Evolutionary conservation across 352 stramenopile genomes (phyloP).

Genomic region (Pythium pyrilobum): DNA sequence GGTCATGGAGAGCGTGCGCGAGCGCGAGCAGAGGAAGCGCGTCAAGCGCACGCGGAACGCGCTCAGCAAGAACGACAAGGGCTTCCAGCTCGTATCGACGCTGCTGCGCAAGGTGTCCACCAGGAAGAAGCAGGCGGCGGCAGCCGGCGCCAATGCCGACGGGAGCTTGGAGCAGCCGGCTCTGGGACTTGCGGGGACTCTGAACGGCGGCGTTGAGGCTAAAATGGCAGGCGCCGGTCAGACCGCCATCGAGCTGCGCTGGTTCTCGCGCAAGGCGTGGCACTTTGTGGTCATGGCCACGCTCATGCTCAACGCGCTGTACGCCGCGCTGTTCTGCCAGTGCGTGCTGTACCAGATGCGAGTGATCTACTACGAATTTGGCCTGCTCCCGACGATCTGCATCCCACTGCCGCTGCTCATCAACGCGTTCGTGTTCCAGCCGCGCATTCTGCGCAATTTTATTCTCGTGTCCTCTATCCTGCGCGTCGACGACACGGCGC

Average conservation of each 20-base stretch:
- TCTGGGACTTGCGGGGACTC: no score
- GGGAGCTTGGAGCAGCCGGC: no score
- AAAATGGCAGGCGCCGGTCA: no score
- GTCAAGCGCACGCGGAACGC: constrained; percentile 5
- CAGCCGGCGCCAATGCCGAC: background rate
- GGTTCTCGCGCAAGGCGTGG: constrained; percentile 62
- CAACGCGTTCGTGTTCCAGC: constrained; percentile 58
- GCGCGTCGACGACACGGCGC: constrained; percentile 40
- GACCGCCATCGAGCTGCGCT: constrained; percentile 20
- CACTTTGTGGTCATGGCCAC: constrained; percentile 56
- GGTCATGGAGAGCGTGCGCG: constrained; percentile 22
- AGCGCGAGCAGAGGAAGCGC: constrained; percentile 14
- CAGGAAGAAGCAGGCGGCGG: background rate
- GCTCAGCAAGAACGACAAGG: constrained; percentile 11
- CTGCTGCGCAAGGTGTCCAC: background rate
- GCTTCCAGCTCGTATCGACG: constrained; percentile 22
- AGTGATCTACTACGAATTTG: no score
- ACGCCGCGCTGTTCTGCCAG: constrained; percentile 51
- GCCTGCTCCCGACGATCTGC: background rate
- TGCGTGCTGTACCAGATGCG: constrained; percentile 54
- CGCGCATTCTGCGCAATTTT: constrained; percentile 57
- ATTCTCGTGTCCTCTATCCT: constrained; percentile 51
- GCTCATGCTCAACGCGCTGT: constrained; percentile 72
- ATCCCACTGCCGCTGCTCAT: constrained; percentile 41
- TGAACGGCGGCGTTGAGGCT: no score